Conservation (phyloP, 345 rosid species). For the Hypericum perforatum region DNA sequence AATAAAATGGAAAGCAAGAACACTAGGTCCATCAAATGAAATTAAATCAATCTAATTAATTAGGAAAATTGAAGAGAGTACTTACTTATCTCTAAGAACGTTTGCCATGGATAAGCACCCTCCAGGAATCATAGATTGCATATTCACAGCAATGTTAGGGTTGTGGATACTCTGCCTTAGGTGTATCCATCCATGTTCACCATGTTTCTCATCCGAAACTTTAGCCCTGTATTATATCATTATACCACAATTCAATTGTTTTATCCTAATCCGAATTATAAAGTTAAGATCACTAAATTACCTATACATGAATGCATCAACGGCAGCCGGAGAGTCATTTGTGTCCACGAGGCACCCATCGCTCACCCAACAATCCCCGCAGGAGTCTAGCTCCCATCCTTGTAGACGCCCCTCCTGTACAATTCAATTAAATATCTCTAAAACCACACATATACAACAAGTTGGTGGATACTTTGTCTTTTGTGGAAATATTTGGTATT, state of each 20-base stretch:
- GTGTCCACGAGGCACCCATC: conserved; percentile 90
- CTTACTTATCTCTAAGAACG: conserved; percentile 47
- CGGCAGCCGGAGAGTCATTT: conserved; percentile 51
- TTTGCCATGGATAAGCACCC: conserved; percentile 52
- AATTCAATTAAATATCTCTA: too few species aligned
- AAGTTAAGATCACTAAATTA: conserved; percentile 4
- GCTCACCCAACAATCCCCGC: conserved; percentile 91
- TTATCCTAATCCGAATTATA: not conserved
- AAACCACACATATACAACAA: too few species aligned
- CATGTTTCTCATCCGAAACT: conserved; percentile 44
- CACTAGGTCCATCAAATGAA: not conserved
- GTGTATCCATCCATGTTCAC: conserved; percentile 72
- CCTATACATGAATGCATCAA: conserved; percentile 95
- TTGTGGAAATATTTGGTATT: too few species aligned
- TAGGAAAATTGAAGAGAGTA: not conserved
- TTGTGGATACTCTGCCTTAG: conserved; percentile 91
- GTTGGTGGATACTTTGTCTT: too few species aligned
- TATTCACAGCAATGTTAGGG: conserved; percentile 70
- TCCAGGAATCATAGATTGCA: conserved; percentile 59
- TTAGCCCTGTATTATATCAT: conserved; percentile 37
- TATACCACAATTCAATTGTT: not conserved
- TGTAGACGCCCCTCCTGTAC: conserved; percentile 50
- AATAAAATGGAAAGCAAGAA: not conserved
- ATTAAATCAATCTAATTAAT: not conserved
- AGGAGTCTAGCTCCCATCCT: conserved; percentile 80